Base-by-base conservation (phyloP, 2,329 filamentous ascomycete genomes). In the Sphaerostilbella broomeana region DNA sequence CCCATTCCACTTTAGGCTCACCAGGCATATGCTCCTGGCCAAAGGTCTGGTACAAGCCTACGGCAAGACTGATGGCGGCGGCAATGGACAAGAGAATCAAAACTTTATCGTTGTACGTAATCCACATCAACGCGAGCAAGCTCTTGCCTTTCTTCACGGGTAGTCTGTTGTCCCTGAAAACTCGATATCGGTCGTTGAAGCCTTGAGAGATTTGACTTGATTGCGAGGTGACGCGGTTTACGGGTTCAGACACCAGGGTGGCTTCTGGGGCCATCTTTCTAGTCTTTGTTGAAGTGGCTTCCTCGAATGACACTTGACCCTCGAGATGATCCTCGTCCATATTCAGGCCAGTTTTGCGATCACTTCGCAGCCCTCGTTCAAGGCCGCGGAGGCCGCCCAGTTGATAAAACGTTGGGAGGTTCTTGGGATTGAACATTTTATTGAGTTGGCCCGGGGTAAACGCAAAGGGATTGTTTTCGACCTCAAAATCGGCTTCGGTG, bases 351-450 rank as follows among this genome's bases (percentile, higher is more conserved):
- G 81, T 70, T 35, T 72, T 75, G 20, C 85, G 69, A 57, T 92
- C 78, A 6, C 79, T 80, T 34, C 84, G 72, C 20, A 95, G 65
- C 8, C 88, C 89, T 54, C 79, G 84, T 60, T 90, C 87, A 34
- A 95, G 61, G 1, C 89, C 89, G 13, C 63, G 63, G 12, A 94
- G 61, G 17, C 89, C 89, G 34, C 89, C 88, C 5, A 95, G 59
- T 11, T 81, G 81, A 54, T 82, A 84, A 51, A 90, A 94, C 1
- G 88, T 88, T 10, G 81, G 70, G 42, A 94, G 64, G 45, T 79
- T 94, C 67, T 95, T 95, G 4, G 89, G 89, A 56, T 94, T 92
- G 46, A 90, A 78, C 65, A 95, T 75, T 61, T 94, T 95, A 52
- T 80, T 82, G 47, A 95, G 70, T 55, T 94, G 81, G 11, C 89